Evolutionary conservation across 2,329 filamentous ascomycete genomes (phyloP).

Genomic region (Aspergillus fumigatus): DNA sequence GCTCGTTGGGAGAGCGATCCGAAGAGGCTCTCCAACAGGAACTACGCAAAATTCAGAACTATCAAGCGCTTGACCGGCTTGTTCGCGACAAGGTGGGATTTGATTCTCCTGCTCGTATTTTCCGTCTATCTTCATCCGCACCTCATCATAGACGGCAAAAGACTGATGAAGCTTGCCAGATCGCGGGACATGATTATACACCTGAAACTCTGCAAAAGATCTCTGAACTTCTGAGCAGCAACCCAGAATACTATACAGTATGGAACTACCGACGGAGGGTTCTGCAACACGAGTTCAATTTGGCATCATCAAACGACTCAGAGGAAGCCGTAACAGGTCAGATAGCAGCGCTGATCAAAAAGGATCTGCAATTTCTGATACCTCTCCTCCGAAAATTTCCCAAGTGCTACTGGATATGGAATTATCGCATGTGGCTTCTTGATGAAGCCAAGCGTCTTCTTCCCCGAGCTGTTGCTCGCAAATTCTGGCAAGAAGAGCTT

Average conservation of each 20-base stretch:
- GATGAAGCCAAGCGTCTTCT: slow-evolving; percentile 65
- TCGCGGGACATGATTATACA: slow-evolving; percentile 37
- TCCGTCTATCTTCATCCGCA: neutral
- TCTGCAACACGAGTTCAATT: slow-evolving; percentile 56
- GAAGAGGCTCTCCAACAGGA: slow-evolving; percentile 69
- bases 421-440: slow-evolving; percentile 84
- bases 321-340: slow-evolving; percentile 39
- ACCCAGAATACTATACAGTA: slow-evolving; percentile 47
- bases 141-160: neutral
- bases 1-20: slow-evolving; percentile 55
- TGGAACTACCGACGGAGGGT: slow-evolving; percentile 61
- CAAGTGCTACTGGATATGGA: slow-evolving; percentile 99
- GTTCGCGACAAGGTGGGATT: slow-evolving; percentile 60
- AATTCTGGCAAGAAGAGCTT: slow-evolving; percentile 81
- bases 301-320: slow-evolving; percentile 15
- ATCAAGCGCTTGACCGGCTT: slow-evolving; percentile 65
- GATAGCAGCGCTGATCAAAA: slow-evolving; percentile 55
- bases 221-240: slow-evolving; percentile 41
- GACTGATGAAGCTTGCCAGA: slow-evolving; percentile 21
- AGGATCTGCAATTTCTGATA: slow-evolving; percentile 77
- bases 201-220: slow-evolving; percentile 41
- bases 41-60: slow-evolving; percentile 68
- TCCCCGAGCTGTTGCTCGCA: slow-evolving; percentile 50
- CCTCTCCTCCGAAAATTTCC: slow-evolving; percentile 79
- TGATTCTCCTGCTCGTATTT: neutral